phyloP scores from a whole-genome alignment of 495 filamentous ascomycete species.

The Neurospora africana region DNA sequence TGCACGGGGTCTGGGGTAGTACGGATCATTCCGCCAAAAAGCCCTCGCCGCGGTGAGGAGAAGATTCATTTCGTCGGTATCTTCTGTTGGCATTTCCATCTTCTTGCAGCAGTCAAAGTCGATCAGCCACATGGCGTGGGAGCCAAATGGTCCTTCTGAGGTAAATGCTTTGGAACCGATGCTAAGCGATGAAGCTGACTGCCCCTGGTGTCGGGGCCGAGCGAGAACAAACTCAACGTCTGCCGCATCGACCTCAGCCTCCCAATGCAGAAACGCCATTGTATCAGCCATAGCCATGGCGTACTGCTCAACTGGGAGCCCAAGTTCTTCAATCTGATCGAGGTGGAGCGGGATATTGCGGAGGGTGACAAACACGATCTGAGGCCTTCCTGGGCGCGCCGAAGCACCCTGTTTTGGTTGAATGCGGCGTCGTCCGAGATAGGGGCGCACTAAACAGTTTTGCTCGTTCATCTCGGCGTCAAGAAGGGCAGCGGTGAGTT shows the following conservation, averaged over 20 bases:
- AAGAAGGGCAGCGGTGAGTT: neutral
- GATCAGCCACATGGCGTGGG: conserved; percentile 31
- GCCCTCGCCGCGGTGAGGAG: conserved; percentile 5
- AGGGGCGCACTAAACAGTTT: conserved; percentile 36
- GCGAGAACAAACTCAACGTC: conserved; percentile 46
- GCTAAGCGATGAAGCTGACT: neutral
- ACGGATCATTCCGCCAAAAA: conserved; percentile 34
- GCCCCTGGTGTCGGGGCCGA: neutral
- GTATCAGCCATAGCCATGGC: conserved; percentile 33
- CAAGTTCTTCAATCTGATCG: conserved; percentile 36
- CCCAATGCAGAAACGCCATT: conserved; percentile 38
- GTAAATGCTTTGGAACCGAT: neutral
- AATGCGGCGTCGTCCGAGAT: conserved; percentile 29
- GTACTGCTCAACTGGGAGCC: conserved; percentile 12
- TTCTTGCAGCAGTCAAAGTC: conserved; percentile 38
- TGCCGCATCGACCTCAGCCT: conserved; percentile 30
- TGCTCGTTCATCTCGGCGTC: conserved; percentile 14
- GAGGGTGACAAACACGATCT: conserved; percentile 6
- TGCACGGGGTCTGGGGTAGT: conserved; percentile 25
- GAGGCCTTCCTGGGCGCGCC: too few species aligned
- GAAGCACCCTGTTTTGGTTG: too few species aligned
- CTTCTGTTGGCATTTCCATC: too few species aligned
- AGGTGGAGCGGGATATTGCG: conserved; percentile 40
- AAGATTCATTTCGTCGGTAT: too few species aligned
- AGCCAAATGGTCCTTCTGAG: conserved; percentile 3